phyloP scores from a whole-genome alignment of 768 basidiomycete genomes.

The Tylopilus rubrobrunneus region DNA sequence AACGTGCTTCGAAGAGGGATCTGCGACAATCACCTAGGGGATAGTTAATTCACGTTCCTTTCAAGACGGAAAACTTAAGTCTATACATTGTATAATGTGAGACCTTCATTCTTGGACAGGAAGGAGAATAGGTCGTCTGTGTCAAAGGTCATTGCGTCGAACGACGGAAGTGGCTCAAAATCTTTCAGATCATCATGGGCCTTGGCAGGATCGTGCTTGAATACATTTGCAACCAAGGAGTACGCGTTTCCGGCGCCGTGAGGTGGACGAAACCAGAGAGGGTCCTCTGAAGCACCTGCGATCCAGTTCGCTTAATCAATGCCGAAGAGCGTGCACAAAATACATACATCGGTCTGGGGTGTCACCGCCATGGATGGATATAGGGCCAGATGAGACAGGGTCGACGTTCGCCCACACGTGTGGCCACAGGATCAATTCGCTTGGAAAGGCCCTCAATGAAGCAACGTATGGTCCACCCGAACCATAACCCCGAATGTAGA shows the following conservation, averaged over 20 bases:
- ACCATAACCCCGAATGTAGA: slow-evolving; percentile 5
- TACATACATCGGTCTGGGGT: not conserved
- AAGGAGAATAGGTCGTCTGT: slow-evolving; percentile 2
- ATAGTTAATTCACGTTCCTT: not conserved
- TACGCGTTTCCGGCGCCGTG: slow-evolving; percentile 1
- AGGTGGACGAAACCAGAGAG: slow-evolving; percentile 7
- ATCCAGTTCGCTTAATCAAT: not conserved
- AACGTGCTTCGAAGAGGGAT: slow-evolving; percentile 7
- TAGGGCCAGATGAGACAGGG: not conserved
- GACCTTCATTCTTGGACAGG: not conserved
- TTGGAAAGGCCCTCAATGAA: slow-evolving; percentile 3
- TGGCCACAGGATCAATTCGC: slow-evolving; percentile 6
- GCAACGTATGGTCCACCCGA: not conserved
- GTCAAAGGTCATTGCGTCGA: not conserved
- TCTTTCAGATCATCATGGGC: not conserved
- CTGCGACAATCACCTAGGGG: slow-evolving; percentile 6
- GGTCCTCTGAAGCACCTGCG: not conserved
- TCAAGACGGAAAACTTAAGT: not conserved
- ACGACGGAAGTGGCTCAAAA: not conserved
- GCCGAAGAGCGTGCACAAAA: not conserved
- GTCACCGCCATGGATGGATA: not conserved
- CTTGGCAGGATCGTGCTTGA: not conserved
- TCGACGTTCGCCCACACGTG: not conserved
- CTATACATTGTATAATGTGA: slow-evolving; percentile 7
- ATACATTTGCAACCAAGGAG: slow-evolving; percentile 9